These are phyloP conservation scores for Zopfia rhizophila DNA, from an alignment of 2,329 filamentous ascomycete genomes.

Conservation along the genomic window DNA sequence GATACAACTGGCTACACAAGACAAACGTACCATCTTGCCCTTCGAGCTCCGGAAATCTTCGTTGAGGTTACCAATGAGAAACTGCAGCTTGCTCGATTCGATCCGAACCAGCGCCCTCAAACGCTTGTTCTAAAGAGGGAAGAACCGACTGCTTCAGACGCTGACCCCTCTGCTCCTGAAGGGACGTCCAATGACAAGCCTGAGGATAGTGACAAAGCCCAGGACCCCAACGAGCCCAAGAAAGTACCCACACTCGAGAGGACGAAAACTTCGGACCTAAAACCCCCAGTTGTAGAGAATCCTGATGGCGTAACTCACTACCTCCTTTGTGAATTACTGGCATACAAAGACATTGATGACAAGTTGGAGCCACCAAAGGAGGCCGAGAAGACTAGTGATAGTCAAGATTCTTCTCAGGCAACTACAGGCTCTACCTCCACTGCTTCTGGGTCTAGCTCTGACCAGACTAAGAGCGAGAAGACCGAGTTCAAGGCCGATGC, in stretches of 20 bases:
- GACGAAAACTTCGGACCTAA: constrained; percentile 75
- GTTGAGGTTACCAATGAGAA: constrained; percentile 88
- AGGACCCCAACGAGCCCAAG: constrained; percentile 42
- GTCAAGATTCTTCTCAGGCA: constrained; percentile 19
- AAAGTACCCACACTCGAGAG: constrained; percentile 66
- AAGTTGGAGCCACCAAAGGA: constrained; percentile 67
- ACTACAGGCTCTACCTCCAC: constrained; percentile 19
- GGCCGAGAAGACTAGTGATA: constrained; percentile 55
- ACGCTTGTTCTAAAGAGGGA: constrained; percentile 63
- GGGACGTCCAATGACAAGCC: constrained; percentile 38
- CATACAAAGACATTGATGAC: constrained; percentile 92
- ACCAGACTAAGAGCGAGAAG: constrained; percentile 71
- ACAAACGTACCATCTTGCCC: constrained; percentile 78
- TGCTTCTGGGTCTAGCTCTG: constrained; percentile 31
- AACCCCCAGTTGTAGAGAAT: constrained; percentile 86
- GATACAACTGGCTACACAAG: constrained; percentile 81
- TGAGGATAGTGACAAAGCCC: constrained; percentile 48
- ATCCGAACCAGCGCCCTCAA: constrained; percentile 64
- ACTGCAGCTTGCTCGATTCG: constrained; percentile 75
- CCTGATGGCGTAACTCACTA: constrained; percentile 97
- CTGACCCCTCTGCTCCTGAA: constrained; percentile 23
- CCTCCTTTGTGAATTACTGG: constrained; percentile 88
- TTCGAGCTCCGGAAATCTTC: constrained; percentile 86
- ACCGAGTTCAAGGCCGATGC: constrained; percentile 87
- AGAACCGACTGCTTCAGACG: constrained; percentile 40